phyloP scores from a whole-genome alignment of 495 filamentous ascomycete genomes.

The Tirmania nivea region DNA sequence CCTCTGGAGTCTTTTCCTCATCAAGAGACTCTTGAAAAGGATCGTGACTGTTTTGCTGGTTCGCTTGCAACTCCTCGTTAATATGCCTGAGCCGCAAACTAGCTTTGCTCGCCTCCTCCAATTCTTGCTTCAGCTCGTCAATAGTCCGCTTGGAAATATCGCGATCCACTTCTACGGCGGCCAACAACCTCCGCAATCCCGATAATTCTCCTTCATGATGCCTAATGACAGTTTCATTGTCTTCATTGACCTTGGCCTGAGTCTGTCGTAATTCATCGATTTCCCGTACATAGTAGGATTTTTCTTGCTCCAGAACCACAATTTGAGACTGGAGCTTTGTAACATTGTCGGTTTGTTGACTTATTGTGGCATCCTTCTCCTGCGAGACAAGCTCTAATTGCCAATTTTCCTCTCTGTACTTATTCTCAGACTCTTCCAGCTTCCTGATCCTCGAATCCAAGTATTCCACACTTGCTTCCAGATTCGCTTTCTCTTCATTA shows the following conservation, averaged over 20 bases:
- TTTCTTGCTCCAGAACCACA: conserved; percentile 46
- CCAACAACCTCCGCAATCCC: conserved; percentile 50
- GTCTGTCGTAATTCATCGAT: conserved; percentile 66
- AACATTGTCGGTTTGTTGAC: conserved; percentile 56
- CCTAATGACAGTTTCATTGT: conserved; percentile 50
- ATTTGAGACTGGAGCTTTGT: conserved; percentile 53
- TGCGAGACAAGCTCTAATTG: conserved; percentile 75
- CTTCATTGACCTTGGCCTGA: conserved; percentile 58
- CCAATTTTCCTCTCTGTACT: conserved; percentile 97
- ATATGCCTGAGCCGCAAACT: conserved; percentile 36
- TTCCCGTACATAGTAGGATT: conserved; percentile 53
- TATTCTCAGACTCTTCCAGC: conserved; percentile 79
- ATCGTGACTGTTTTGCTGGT: conserved; percentile 35
- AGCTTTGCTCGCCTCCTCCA: conserved; percentile 23
- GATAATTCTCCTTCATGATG: conserved; percentile 75
- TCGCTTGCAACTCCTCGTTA: conserved; percentile 34
- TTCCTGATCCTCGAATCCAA: conserved; percentile 55
- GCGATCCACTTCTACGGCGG: conserved; percentile 52
- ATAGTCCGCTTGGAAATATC: conserved; percentile 53
- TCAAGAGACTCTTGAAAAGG: conserved; percentile 22
- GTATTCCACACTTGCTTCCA: conserved; percentile 63
- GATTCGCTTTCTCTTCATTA: conserved; percentile 47
- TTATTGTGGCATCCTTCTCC: conserved; percentile 45
- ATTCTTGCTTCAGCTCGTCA: conserved; percentile 74
- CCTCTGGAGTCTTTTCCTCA: conserved; percentile 59